Evolutionary conservation across 2,329 filamentous ascomycete genomes (phyloP), one percentile per base, ranked within the genome.

Genomic region (Allantophomopsis cytisporea): DNA sequence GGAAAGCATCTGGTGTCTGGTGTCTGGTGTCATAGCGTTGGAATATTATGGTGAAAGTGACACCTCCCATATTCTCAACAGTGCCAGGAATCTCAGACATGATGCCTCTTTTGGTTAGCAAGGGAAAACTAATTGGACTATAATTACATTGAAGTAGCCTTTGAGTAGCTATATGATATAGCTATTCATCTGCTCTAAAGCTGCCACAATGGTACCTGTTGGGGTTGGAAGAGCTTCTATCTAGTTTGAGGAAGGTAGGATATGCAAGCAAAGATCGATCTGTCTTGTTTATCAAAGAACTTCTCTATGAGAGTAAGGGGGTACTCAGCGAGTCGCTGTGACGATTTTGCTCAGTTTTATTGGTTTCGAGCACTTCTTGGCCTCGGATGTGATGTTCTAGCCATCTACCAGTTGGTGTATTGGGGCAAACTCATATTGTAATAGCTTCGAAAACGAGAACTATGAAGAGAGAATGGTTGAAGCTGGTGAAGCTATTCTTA

Each of bases 341-440:
- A 17, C 16, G 5, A 14, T 13, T 15, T 13, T 5, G 15, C 13
- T 85, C 84, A 93, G 51, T 47, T 8, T 62, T 60, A 49, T 71
- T 65, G 13, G 59, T 58, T 36, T 60, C 63, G 37, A 70, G 63
- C 55, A 66, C 71, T 46, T 71, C 65, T 40, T 72, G 62, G 2
- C 71, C 66, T 45, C 68, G 70, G 35, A 73, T 61, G 38, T 76
- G 68, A 21, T 85, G 76, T 31, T 89, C 80, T 5, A 73, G 71
- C 87, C 87, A 94, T 47, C 75, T 77, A 23, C 88, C 87, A 1
- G 76, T 82, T 0, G 87, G 87, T 0, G 84, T 89, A 53, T 95
- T 87, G 2, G 83, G 75, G 52, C 83, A 88, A 13, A 84, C 61
- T 16, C 86, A 54, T 3, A 94, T 79, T 13, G 66, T 61, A n/a